phyloP scores from a whole-genome alignment of 2,329 filamentous ascomycete species.

The Penicillium sclerotigenum region DNA sequence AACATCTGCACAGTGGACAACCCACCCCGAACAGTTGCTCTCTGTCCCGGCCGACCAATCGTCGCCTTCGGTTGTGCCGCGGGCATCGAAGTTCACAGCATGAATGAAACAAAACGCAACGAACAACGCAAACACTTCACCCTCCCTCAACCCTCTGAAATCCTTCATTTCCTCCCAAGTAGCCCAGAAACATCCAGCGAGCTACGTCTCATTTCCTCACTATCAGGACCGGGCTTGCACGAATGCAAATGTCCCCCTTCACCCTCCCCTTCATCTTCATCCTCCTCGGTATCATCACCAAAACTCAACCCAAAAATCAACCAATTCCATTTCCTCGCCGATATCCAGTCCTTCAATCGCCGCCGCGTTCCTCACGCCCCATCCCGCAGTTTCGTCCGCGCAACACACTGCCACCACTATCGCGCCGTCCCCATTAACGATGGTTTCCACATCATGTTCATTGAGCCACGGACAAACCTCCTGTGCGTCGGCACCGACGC shows the following conservation, averaged over 20 bases:
- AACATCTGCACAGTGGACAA: conserved; percentile 60
- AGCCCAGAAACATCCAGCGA: conserved; percentile 53
- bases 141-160: conserved; percentile 42
- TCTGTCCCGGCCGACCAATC: conserved; percentile 63
- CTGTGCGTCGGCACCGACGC: conserved; percentile 63
- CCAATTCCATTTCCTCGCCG: conserved; percentile 30
- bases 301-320: conserved; percentile 21
- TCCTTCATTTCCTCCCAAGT: conserved; percentile 58
- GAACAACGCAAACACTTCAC: conserved; percentile 41
- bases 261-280: conserved; percentile 16
- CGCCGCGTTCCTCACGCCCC: conserved; percentile 19
- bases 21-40: conserved; percentile 61
- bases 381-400: conserved; percentile 37
- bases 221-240: conserved; percentile 43
- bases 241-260: conserved; percentile 31
- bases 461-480: conserved; percentile 55
- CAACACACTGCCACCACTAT: conserved; percentile 57
- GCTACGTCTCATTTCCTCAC: conserved; percentile 61
- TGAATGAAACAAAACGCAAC: conserved; percentile 46
- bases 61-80: conserved; percentile 63
- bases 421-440: conserved; percentile 63
- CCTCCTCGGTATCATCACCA: conserved; percentile 8
- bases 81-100: conserved; percentile 63
- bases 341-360: conserved; percentile 29
- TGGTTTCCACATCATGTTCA: conserved; percentile 63